Evolutionary conservation across 192 early-diverging fungal species (phyloP).

Genomic region (Umbelopsis isabellina): DNA sequence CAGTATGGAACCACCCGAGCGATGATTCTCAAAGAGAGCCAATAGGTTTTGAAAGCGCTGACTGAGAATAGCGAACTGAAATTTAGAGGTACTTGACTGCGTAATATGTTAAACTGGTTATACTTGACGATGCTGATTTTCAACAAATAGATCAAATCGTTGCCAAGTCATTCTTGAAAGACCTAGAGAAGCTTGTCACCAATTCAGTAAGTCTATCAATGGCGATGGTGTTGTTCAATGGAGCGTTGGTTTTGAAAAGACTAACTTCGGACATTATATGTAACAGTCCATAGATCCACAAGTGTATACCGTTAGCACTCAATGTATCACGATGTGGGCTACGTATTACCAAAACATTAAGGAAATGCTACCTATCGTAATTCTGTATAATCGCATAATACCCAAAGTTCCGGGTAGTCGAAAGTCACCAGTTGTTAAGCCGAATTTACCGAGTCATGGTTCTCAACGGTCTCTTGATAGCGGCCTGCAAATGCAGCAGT

Average conservation of each 20-base stretch:
- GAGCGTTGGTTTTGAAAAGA: not conserved
- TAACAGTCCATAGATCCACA: constrained; percentile 8
- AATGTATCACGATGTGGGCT: constrained; percentile 11
- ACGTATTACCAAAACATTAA: constrained; percentile 6
- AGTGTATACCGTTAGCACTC: not conserved
- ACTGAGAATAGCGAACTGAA: constrained; percentile 37
- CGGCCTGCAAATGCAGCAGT: not conserved
- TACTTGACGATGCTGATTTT: not conserved
- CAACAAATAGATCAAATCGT: not conserved
- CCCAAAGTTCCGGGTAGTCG: not conserved
- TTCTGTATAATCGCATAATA: not conserved
- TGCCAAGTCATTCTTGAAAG: constrained; percentile 21
- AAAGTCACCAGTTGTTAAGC: not conserved
- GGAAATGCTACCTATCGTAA: not conserved
- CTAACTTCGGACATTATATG: not conserved
- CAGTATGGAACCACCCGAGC: not conserved
- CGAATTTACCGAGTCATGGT: not conserved
- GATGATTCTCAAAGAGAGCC: not conserved
- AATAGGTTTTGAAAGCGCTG: constrained; percentile 33
- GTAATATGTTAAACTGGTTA: not conserved
- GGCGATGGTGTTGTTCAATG: too few species aligned
- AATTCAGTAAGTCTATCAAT: not conserved
- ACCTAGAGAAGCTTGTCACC: constrained; percentile 1
- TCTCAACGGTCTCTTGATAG: too few species aligned
- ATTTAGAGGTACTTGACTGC: constrained; percentile 22